Evolutionary conservation across 129 eudicot genomes (phyloP).

Genomic region (Scalesia atractyloides): DNA sequence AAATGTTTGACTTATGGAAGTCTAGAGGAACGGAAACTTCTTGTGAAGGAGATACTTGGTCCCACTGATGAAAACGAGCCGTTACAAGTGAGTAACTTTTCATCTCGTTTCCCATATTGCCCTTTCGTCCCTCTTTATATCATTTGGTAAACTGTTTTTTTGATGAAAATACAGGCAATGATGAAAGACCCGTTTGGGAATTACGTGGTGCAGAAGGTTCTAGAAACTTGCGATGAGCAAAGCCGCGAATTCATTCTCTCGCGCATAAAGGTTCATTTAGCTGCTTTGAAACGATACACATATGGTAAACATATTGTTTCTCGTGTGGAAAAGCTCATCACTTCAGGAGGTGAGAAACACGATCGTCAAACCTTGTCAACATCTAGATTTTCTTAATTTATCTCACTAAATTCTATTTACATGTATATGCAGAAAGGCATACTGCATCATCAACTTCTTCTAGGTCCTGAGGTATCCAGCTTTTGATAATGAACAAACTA

Average conservation of each 20-base stretch:
- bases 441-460: conserved; percentile 38
- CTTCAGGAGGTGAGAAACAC: conserved; percentile 63
- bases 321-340: conserved; percentile 81
- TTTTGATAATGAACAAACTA: conserved; percentile 15
- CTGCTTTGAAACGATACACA: conserved; percentile 68
- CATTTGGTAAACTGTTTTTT: neutral
- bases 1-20: conserved; percentile 72
- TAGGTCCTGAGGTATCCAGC: conserved; percentile 36
- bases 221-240: conserved; percentile 76
- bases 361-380: neutral
- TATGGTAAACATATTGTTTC: conserved; percentile 85
- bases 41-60: conserved; percentile 84
- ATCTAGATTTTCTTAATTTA: neutral
- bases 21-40: conserved; percentile 70
- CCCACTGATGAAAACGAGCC: conserved; percentile 81
- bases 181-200: conserved; percentile 93
- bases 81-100: conserved; percentile 47
- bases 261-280: conserved; percentile 72
- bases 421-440: conserved; percentile 52
- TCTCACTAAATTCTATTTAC: conserved; percentile 5
- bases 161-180: conserved; percentile 62
- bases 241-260: conserved; percentile 71
- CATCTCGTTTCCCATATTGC: neutral
- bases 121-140: neutral
- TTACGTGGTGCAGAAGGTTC: conserved; percentile 85